These are phyloP conservation scores for Millerago galiae DNA, from an alignment of 805 yeast species.

Conservation along the genomic window DNA sequence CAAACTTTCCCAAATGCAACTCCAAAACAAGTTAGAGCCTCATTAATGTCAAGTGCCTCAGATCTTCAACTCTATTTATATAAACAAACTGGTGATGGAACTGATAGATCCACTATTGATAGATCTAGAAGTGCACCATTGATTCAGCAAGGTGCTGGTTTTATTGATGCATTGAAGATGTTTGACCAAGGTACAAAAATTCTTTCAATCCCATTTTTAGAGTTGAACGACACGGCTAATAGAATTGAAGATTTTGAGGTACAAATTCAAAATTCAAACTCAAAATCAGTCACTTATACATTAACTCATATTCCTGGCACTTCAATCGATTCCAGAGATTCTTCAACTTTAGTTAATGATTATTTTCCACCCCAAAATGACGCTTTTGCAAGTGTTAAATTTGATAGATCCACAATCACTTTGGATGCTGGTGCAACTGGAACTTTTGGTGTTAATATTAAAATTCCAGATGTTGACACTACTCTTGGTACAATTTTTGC, in stretches of 20 bases:
- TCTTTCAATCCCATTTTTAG: slow-evolving; percentile 8
- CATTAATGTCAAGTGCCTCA: slow-evolving; percentile 7
- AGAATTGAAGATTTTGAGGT: slow-evolving; percentile 12
- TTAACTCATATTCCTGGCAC: slow-evolving; percentile 7
- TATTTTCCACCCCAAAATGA: slow-evolving; percentile 9
- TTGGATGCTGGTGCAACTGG: slow-evolving; percentile 4
- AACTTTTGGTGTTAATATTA: slow-evolving; percentile 5
- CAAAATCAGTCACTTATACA: slow-evolving; percentile 9
- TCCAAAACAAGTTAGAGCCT: slow-evolving; percentile 5
- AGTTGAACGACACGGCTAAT: slow-evolving; percentile 11
- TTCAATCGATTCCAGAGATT: slow-evolving; percentile 7
- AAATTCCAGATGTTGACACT: slow-evolving; percentile 1
- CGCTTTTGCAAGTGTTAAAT: slow-evolving; percentile 1
- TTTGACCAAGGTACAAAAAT: slow-evolving; percentile 5
- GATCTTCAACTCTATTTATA: slow-evolving; percentile 2
- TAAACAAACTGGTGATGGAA: background rate
- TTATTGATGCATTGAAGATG: slow-evolving; percentile 11
- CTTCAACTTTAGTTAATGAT: background rate
- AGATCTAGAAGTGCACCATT: slow-evolving; percentile 6
- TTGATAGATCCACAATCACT: slow-evolving; percentile 5
- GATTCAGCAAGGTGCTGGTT: slow-evolving; percentile 15
- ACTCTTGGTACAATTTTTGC: slow-evolving; percentile 7
- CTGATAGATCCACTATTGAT: slow-evolving; percentile 6
- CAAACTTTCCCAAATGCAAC: slow-evolving; percentile 2
- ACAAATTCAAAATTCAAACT: slow-evolving; percentile 9